Evolutionary conservation across 768 basidiomycete species (phyloP), one percentile per base, ranked within the genome.

Genomic region (Rhizopogon vesiculosus): DNA sequence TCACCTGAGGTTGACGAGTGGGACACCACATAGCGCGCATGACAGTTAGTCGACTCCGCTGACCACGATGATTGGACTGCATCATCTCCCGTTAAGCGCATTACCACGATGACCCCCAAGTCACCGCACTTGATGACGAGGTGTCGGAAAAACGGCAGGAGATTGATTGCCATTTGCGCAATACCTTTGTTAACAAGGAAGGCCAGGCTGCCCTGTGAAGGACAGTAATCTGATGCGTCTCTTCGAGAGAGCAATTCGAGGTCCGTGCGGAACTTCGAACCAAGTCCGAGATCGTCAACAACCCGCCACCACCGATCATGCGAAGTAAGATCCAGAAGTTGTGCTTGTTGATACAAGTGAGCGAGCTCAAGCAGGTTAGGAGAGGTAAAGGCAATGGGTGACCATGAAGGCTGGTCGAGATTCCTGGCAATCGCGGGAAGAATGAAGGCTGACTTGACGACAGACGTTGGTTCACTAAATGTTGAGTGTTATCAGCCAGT

Each of bases 381-480:
- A 0, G 95, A 89, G 45, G 85, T 79, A 61, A 85, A 91, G 2
- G 85, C 74, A 45, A 97, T 73, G 2, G 85, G 81, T 4, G 84
- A 65, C 44, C 60, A 62, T 7, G 60, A 54, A 57, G 53, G 56
- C 43, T 65, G 65, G 45, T 75, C 59, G 7, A 75, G 44, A 33
- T 72, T 73, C 13, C 76, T 69, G 4, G 72, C 66, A 49, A 89
- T 69, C 0, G 90, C 84, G 0, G 84, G 79, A 5, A 97, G 65
- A 56, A 98, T 84, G 2, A 77, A 73, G 1, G 76, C 74, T 0
- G 90, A 86, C 72, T 98, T 98, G 44, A 79, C 72, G n/a, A 87
- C 78, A 0, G 94, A 97, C 1, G 97, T 98, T 1, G 97, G 96
- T 70, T 99, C 97, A 68, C 90, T 91, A 59, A n/a, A 57, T 51